These are phyloP conservation scores for Calonectria multiphialidica DNA, from an alignment of 2,329 filamentous ascomycete genomes.

Conservation along the genomic window DNA sequence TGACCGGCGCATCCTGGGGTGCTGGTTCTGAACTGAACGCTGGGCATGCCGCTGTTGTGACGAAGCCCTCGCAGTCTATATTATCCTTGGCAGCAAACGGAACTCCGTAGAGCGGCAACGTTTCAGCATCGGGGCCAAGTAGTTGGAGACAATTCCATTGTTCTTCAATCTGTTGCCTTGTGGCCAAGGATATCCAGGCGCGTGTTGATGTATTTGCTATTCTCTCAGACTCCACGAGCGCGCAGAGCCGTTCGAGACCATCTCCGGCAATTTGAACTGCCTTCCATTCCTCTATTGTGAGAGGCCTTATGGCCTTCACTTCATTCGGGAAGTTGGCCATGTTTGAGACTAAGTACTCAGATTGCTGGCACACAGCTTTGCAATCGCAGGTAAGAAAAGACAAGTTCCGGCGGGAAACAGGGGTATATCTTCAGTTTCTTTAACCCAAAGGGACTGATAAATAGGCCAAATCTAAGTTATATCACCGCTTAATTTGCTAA, in stretches of 20 bases:
- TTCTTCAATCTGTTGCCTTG: constrained; percentile 38
- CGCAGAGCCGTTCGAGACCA: constrained; percentile 44
- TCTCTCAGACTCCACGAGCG: constrained; percentile 39
- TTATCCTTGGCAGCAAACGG: constrained; percentile 70
- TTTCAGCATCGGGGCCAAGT: constrained; percentile 1
- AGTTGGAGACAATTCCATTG: constrained; percentile 34
- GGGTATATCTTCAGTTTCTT: not conserved
- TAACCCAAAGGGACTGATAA: not conserved
- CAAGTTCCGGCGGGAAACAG: not conserved
- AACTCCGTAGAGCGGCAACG: constrained; percentile 65
- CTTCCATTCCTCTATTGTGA: constrained; percentile 44
- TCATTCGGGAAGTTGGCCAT: not conserved
- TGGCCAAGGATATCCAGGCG: constrained; percentile 49
- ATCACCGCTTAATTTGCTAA: not conserved
- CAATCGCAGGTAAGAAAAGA: not conserved
- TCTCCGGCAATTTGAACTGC: constrained; percentile 37
- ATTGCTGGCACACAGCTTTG: not conserved
- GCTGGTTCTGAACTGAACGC: constrained; percentile 59
- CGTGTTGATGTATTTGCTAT: constrained; percentile 36
- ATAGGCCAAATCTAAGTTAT: not conserved
- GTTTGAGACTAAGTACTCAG: not conserved
- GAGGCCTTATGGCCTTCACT: not conserved
- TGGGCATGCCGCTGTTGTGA: constrained; percentile 66
- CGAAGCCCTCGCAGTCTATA: constrained; percentile 63
- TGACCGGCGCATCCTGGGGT: constrained; percentile 59